Percentiles rank a stretch among this genome's conserved stretches.
phyloP scores from a whole-genome alignment of 345 rosid genomes.

The Eucalyptus lansdowneana region DNA sequence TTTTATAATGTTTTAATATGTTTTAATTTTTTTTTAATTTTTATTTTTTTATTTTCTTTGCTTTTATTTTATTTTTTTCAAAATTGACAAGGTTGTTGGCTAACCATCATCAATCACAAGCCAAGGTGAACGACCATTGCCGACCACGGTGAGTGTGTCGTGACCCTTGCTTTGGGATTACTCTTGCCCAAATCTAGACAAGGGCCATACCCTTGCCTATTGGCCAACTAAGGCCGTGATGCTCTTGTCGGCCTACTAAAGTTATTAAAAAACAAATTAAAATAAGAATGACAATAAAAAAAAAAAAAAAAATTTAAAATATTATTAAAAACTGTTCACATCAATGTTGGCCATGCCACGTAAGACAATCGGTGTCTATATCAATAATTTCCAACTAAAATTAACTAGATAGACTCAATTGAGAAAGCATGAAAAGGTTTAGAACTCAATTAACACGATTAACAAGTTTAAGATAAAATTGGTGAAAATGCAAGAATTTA shows the following conservation, averaged over 20 bases:
- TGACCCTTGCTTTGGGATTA: neutral
- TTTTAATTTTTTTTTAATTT: fast-evolving
- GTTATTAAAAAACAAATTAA: too few species aligned
- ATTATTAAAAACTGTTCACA: neutral
- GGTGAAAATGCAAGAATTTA: too few species aligned
- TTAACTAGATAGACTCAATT: neutral
- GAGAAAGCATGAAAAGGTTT: neutral
- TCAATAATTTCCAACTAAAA: neutral
- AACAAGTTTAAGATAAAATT: too few species aligned
- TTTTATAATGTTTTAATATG: too few species aligned
- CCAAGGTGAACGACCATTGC: neutral
- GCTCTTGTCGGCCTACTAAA: neutral
- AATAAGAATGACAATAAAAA: too few species aligned
- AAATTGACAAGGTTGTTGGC: fast-evolving
- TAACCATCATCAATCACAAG: neutral
- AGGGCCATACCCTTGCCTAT: neutral
- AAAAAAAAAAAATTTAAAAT: too few species aligned
- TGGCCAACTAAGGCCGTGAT: neutral
- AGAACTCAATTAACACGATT: too few species aligned
- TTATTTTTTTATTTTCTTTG: too few species aligned
- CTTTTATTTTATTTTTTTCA: too few species aligned
- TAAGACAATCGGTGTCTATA: fast-evolving
- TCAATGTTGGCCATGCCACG: neutral
- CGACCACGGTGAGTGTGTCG: fast-evolving
- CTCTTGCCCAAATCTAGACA: neutral